These are phyloP conservation scores for Quercus alba DNA, from an alignment of 306 rosid genomes.

Conservation along the genomic window DNA sequence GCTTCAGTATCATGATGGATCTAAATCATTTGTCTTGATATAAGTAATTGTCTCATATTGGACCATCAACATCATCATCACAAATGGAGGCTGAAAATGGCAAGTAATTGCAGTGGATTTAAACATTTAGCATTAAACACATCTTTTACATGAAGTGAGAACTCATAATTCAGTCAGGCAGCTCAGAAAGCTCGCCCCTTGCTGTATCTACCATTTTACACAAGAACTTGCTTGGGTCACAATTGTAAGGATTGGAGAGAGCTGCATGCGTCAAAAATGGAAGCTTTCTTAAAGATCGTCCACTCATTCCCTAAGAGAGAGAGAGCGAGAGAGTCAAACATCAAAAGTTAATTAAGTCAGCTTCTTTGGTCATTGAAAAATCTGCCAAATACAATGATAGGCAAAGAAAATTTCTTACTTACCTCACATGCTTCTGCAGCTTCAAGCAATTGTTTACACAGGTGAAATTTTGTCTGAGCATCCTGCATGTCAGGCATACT, in stretches of 20 bases:
- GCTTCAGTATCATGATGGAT: background rate
- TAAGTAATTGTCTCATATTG: background rate
- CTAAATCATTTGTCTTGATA: background rate
- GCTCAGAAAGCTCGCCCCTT: slow-evolving; percentile 75
- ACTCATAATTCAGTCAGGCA: slow-evolving; percentile 56
- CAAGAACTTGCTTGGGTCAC: slow-evolving; percentile 69
- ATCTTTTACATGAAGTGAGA: background rate
- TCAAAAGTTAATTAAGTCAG: background rate
- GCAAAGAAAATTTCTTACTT: slow-evolving; percentile 13
- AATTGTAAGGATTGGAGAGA: slow-evolving; percentile 58
- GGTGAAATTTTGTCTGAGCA: slow-evolving; percentile 31
- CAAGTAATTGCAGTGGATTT: background rate
- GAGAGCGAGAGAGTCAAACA: slow-evolving; percentile 1
- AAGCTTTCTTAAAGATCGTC: slow-evolving; percentile 89
- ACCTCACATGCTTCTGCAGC: slow-evolving; percentile 95
- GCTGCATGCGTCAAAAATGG: slow-evolving; percentile 88
- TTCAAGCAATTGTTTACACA: slow-evolving; percentile 61
- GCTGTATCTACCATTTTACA: slow-evolving; percentile 76
- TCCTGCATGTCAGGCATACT: slow-evolving; percentile 41
- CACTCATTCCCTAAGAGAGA: slow-evolving; percentile 74
- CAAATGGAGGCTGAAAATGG: background rate
- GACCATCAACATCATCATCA: background rate
- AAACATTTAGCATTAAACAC: background rate
- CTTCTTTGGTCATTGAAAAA: slow-evolving; percentile 1
- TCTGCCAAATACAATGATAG: background rate